Conservation (phyloP, 352 stramenopile genomes). For the Thalassiosira livingstoniorum region DNA sequence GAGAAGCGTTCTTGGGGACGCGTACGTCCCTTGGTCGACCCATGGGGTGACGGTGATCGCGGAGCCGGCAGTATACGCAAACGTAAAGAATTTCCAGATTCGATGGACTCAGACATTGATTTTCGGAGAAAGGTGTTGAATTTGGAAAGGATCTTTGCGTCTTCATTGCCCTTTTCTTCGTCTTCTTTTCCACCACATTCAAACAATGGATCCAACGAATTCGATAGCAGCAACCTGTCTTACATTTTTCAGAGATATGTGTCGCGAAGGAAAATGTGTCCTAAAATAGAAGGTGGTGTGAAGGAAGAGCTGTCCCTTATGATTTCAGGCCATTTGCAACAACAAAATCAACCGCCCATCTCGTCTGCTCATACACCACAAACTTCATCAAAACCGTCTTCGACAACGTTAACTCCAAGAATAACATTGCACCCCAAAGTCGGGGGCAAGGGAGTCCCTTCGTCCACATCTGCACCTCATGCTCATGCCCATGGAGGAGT, state of each 20-base stretch:
- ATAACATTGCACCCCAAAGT: no score
- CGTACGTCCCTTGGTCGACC: constrained; percentile 39
- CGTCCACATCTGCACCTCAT: no score
- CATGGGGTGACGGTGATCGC: no score
- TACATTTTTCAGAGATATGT: constrained; percentile 52
- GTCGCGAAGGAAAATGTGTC: constrained; percentile 41
- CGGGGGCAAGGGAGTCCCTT: no score
- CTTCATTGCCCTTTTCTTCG: constrained; percentile 42
- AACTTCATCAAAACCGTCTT: no score
- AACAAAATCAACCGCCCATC: constrained; percentile 8
- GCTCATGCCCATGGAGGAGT: no score
- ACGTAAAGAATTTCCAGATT: constrained; percentile 45
- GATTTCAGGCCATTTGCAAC: constrained; percentile 56
- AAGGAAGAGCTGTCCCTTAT: constrained; percentile 57
- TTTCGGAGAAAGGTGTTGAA: constrained; percentile 51
- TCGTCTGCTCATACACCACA: neutral
- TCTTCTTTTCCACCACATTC: constrained; percentile 1
- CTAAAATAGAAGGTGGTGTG: constrained; percentile 40
- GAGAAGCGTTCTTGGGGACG: constrained; percentile 41
- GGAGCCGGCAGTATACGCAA: constrained; percentile 12
- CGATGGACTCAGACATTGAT: constrained; percentile 35
- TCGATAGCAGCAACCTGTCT: constrained; percentile 3
- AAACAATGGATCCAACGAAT: neutral
- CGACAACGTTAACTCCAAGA: no score
- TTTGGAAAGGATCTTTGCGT: constrained; percentile 46